Conservation (phyloP, 2,329 filamentous ascomycete species). For the Penicillium carneum region DNA sequence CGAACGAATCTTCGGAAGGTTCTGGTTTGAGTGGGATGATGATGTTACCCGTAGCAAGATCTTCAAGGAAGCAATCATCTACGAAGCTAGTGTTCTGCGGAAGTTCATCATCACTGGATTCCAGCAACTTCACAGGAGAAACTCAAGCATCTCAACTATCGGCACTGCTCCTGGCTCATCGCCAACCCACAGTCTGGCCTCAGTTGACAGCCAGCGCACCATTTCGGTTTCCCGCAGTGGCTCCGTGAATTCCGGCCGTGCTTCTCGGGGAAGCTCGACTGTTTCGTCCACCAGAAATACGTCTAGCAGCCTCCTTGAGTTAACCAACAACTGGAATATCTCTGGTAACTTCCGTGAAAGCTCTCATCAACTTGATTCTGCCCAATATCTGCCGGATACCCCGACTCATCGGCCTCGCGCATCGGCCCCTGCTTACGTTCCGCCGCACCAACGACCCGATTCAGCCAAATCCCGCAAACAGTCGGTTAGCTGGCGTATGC, state of each 20-base stretch:
- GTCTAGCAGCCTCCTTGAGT: background rate
- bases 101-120: conserved; percentile 22
- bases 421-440: background rate
- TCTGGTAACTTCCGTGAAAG: background rate
- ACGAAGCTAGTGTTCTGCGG: conserved; percentile 17
- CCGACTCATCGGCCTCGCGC: background rate
- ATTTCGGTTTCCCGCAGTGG: background rate
- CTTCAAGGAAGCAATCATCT: conserved; percentile 14
- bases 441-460: background rate
- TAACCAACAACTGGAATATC: background rate
- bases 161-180: conserved; percentile 8
- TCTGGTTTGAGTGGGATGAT: conserved; percentile 21
- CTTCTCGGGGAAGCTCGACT: background rate
- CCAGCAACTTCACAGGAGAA: background rate
- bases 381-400: background rate
- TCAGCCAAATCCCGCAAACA: background rate
- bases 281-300: background rate
- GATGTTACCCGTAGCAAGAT: background rate
- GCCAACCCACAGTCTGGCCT: background rate
- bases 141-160: conserved; percentile 5
- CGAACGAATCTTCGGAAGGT: conserved; percentile 12
- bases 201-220: conserved; percentile 2
- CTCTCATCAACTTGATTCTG: background rate
- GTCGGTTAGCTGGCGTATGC: conserved; percentile 2
- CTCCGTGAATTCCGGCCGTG: background rate